phyloP scores from a whole-genome alignment of 106 monocot genomes.

The Allium fistulosum region DNA sequence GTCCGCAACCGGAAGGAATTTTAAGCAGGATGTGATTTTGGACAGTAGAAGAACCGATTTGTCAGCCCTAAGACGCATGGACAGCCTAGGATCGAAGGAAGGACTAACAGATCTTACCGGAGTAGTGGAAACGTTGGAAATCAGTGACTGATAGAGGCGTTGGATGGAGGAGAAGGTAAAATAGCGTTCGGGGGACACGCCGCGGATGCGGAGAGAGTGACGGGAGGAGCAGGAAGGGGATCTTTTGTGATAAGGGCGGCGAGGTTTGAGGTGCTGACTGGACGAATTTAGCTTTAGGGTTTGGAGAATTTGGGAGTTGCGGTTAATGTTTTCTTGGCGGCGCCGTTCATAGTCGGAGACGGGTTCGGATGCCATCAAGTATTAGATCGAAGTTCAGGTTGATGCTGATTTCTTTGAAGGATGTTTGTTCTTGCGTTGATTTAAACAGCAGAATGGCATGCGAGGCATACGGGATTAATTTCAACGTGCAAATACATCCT shows the following conservation, averaged over 20 bases:
- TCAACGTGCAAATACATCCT: too few relatives aligned
- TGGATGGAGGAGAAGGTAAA: background rate
- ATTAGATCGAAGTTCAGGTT: background rate
- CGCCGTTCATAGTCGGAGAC: constrained; percentile 66
- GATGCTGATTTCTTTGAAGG: too few relatives aligned
- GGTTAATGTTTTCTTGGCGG: constrained; percentile 62
- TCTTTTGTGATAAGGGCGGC: constrained; percentile 9
- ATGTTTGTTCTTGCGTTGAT: too few relatives aligned
- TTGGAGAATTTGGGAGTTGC: constrained; percentile 63
- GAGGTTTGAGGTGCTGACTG: constrained; percentile 3
- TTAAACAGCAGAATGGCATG: too few relatives aligned
- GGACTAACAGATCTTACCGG: background rate
- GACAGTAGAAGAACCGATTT: constrained; percentile 39
- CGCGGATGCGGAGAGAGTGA: constrained; percentile 57
- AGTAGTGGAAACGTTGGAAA: background rate
- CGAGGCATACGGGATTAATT: too few relatives aligned
- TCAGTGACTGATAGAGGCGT: background rate
- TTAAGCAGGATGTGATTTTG: constrained; percentile 33
- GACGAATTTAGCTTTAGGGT: constrained; percentile 49
- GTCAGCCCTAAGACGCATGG: constrained; percentile 10
- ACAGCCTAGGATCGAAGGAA: constrained; percentile 11
- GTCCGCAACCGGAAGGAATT: constrained; percentile 46
- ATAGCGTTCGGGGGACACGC: background rate
- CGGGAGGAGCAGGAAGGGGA: constrained; percentile 23
- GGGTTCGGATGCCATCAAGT: constrained; percentile 10